Evolutionary conservation across 2,329 filamentous ascomycete genomes (phyloP), one percentile per base, ranked within the genome.

Genomic region (Aureobasidium vineae): DNA sequence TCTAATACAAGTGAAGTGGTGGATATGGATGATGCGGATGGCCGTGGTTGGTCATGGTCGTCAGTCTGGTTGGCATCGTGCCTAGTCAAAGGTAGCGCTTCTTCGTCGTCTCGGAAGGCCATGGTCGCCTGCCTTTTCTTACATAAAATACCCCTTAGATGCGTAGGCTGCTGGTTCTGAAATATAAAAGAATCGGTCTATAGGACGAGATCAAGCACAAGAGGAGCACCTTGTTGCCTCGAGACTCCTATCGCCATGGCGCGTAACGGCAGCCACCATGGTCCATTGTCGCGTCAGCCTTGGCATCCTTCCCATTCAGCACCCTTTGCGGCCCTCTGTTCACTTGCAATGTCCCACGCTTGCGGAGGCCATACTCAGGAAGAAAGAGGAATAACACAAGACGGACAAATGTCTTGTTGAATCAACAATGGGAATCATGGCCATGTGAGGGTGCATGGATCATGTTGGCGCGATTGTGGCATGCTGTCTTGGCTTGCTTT

Each of bases 1-100:
- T 95, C 90, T 74, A 95, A 90, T 64, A 95, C 86, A 16, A 95
- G 82, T 72, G 91, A 94, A 4, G 89, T 92, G 13, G 91, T 94
- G 40, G 91, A 95, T n/a, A 87, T 88, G 47, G 89, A 89, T n/a
- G 89, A 91, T 53, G 85, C 77, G 3, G 90, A 91, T 69, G 84
- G 84, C 63, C 75, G 73, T 6, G 71, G 75, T 53, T 73, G 72
- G 69, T 76, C 76, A 43, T 19, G 19, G 73, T 67, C 76, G 77
- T 67, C 69, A 67, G 67, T 73, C 74, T 65, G 73, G 66, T 45
- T 73, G 68, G 57, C 69, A 64, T 77, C 73, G 43, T 76, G 70
- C 56, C 73, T 72, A 33, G 76, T 79, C 26, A 83, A 75, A 67
- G 80, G 80, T 71, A 79, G 75, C 66, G 77, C 75, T 75, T 82